Evolutionary conservation across 2,329 filamentous ascomycete genomes (phyloP), one percentile per base, ranked within the genome.

Genomic region (Sordariomycetes sp.): DNA sequence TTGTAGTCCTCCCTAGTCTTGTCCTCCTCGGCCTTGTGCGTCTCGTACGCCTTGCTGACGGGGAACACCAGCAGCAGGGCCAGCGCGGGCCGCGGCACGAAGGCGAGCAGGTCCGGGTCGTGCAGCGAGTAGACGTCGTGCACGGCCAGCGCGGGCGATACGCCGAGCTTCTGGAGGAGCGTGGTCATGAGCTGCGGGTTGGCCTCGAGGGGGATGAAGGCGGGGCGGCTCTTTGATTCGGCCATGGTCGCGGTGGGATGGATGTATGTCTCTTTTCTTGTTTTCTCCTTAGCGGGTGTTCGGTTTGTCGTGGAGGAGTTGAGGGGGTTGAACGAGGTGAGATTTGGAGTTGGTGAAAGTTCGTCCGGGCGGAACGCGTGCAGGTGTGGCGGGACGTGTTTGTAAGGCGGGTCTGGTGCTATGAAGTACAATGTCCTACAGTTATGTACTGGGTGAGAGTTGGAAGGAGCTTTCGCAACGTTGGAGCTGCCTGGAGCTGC

Each of bases 51-150:
- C 54, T 84, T 77, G 58, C 83, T 90, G 62, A 96, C 81, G 63
- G 94, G 93, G 71, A 97, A 96, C 63, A 97, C 91, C 65, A 97
- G 87, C 35, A 97, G 85, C 18, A 97, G 83, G 6, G 93, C 93
- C 63, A 91, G 81, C 1, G 90, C 89, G 2, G 94, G 94, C 1
- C 92, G 89, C 0, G 94, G 92, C 46, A 97, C 84, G 72, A 96
- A 91, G 61, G 85, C 82, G 56, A 97, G 84, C 46, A 97, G 81
- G 57, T 91, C 86, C 0, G 89, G 85, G 57, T 97, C 92, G 62
- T 88, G 87, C 67, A 97, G 86, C 64, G 87, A 92, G 80, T 87
- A 97, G 71, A 97, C 90, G 73, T 97, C 93, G 77, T 95, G 87
- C 73, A 96, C 86, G 65, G 83, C 79, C 53, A 97, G 80, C 28